Evolutionary conservation across 1,284 basidiomycete species (phyloP), one percentile per base, ranked within the genome.

Genomic region (Rhodotorula sp.): DNA sequence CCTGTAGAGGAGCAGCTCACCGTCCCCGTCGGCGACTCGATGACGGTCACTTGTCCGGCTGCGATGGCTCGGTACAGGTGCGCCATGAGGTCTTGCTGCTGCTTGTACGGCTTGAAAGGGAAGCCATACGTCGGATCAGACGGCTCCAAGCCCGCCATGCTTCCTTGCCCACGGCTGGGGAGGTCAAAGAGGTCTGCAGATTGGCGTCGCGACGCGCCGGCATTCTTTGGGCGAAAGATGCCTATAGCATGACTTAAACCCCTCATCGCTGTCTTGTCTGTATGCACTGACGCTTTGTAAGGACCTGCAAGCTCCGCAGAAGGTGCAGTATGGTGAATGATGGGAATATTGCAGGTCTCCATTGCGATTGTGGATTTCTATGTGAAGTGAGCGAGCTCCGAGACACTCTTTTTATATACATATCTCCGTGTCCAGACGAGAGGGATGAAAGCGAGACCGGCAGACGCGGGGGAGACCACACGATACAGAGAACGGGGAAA

Each of bases 51-150:
- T 86, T 90, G 80, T 78, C 85, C 62, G 7, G 81, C 75, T 79
- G 97, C 93, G 63, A 97, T 90, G 0, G 90, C 86, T 3, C 85
- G 78, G 79, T 95, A 98, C 6, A 98, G 83, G 70, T 92, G 90
- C 19, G 84, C 86, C 95, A 98, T 98, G 49, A 98, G 86, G 54
- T 92, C 87, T 2, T 87, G 83, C 81, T 99, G 95, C 73, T 97
- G 97, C 23, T 84, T 81, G 81, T 99, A 98, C 0, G 95, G 95
- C 5, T 85, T 83, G 78, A 89, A 95, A 0, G 93, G 93, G 79
- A 97, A 95, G 31, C 63, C 64, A 45, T 64, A 74, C 23, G 58
- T 64, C 28, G 68, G 66, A 50, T 73, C 69, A 0, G 66, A 68
- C 15, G 72, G 72, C n/a, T 67, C 45, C 6, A 57, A 50, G 21